phyloP scores from a whole-genome alignment of 1,284 basidiomycete genomes.

The Gymnopus androsaceus region DNA sequence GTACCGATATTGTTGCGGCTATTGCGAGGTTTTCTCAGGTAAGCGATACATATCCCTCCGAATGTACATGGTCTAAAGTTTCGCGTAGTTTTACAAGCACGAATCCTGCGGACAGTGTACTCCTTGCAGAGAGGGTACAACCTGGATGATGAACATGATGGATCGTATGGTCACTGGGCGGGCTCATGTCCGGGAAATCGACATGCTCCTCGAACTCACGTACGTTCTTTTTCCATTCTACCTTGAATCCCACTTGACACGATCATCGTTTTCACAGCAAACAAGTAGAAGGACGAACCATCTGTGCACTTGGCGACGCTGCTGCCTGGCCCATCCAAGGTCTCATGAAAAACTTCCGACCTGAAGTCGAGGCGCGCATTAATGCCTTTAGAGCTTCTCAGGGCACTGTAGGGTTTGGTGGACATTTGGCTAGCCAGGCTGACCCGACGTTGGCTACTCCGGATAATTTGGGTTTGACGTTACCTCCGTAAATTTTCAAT shows the following conservation, averaged over 20 bases:
- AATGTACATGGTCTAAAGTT: slow-evolving; percentile 6
- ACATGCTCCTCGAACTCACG: slow-evolving; percentile 94
- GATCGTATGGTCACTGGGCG: slow-evolving; percentile 88
- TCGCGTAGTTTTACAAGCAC: slow-evolving; percentile 87
- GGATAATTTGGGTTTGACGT: slow-evolving; percentile 72
- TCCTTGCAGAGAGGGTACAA: slow-evolving; percentile 94
- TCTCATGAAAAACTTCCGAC: slow-evolving; percentile 95
- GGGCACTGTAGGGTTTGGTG: slow-evolving; percentile 87
- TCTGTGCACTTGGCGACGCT: slow-evolving; percentile 95
- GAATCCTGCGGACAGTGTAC: slow-evolving; percentile 99
- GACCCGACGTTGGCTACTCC: slow-evolving; percentile 78
- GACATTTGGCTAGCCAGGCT: slow-evolving; percentile 70
- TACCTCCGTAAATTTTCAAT: slow-evolving; percentile 20
- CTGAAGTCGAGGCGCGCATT: slow-evolving; percentile 89
- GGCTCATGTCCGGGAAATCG: slow-evolving; percentile 91
- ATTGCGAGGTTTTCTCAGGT: slow-evolving; percentile 92
- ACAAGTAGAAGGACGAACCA: slow-evolving; percentile 95
- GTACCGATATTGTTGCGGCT: slow-evolving; percentile 90
- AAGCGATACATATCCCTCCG: slow-evolving; percentile 22
- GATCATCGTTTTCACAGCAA: slow-evolving; percentile 51
- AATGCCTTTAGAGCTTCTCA: slow-evolving; percentile 76
- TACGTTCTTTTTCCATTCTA: slow-evolving; percentile 37
- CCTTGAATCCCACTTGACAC: not conserved
- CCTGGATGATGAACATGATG: slow-evolving; percentile 99
- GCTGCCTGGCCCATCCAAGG: slow-evolving; percentile 99